A percentile compares a stretch with the other conserved stretches of the same genome.
These are phyloP conservation scores for Coccomyxa subellipsoidea DNA, from an alignment of 163 green algal genomes.

Conservation along the genomic window DNA sequence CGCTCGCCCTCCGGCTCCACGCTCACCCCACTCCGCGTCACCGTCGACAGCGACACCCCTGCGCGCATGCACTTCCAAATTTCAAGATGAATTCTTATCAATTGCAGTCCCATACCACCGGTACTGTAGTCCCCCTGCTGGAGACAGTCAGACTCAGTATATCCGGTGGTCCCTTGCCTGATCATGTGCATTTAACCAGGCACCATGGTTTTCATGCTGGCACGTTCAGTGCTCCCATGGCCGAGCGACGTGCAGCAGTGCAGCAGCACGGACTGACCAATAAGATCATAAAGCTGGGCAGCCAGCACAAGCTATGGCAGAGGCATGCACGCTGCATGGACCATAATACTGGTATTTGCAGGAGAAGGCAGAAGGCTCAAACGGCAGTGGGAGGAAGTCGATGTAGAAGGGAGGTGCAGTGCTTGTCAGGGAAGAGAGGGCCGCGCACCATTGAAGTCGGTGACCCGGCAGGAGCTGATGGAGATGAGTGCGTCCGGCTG, in stretches of 20 bases:
- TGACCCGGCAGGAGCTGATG: constrained; percentile 55
- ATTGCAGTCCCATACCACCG: background rate
- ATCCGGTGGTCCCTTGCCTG: too few relatives aligned
- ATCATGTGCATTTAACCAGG: too few relatives aligned
- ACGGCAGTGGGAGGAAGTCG: background rate
- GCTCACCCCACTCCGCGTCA: constrained; percentile 41
- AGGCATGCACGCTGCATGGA: background rate
- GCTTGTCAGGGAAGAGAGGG: background rate
- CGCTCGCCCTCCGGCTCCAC: constrained; percentile 52
- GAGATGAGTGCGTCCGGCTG: constrained; percentile 8
- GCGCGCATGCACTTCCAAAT: constrained; percentile 16
- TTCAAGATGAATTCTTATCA: too few relatives aligned
- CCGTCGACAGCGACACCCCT: constrained; percentile 57
- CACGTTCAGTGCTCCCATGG: too few relatives aligned
- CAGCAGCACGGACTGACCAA: too few relatives aligned
- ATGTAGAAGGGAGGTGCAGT: background rate
- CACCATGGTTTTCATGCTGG: too few relatives aligned
- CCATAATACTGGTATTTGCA: background rate
- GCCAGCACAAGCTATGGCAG: too few relatives aligned
- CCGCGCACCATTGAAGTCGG: constrained; percentile 62
- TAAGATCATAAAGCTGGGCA: too few relatives aligned
- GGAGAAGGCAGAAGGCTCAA: background rate
- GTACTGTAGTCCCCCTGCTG: background rate
- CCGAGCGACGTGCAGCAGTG: too few relatives aligned
- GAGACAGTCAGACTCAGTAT: too few relatives aligned